Conservation (phyloP, 257 asterid species). For the Rehmannia glutinosa region DNA sequence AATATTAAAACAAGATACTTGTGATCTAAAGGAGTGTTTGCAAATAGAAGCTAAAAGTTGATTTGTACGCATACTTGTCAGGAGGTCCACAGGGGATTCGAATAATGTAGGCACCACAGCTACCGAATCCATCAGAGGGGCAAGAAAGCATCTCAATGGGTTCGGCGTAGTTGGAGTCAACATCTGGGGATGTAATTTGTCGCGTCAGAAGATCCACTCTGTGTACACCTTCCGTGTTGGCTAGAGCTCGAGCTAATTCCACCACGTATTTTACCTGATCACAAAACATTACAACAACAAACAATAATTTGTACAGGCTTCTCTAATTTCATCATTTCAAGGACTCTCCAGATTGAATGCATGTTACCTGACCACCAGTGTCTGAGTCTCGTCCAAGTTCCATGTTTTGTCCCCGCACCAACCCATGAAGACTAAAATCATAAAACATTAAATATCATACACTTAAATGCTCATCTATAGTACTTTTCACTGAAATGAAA, state of each 20-base stretch:
- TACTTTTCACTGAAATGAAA: too few relatives aligned
- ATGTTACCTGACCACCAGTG: constrained; percentile 68
- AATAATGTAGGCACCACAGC: constrained; percentile 63
- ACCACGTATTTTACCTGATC: constrained; percentile 59
- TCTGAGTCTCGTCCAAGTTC: constrained; percentile 78
- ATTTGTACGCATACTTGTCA: constrained; percentile 28
- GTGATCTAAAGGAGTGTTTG: too few relatives aligned
- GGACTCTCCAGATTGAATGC: not conserved
- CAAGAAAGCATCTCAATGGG: constrained; percentile 70
- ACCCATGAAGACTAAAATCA: constrained; percentile 57
- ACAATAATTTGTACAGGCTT: too few relatives aligned
- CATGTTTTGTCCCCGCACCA: constrained; percentile 78
- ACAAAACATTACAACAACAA: too few relatives aligned
- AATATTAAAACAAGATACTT: not conserved
- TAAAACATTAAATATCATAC: constrained; percentile 15
- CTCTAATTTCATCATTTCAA: too few relatives aligned
- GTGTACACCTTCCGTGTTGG: constrained; percentile 48
- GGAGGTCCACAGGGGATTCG: constrained; percentile 65
- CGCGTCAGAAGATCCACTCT: constrained; percentile 69
- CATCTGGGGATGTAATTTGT: constrained; percentile 55
- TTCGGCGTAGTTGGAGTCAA: constrained; percentile 54
- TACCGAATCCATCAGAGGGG: constrained; percentile 50
- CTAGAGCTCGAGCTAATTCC: constrained; percentile 65
- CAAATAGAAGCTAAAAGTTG: not conserved
- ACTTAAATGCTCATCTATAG: not conserved